Percentiles rank a stretch among this genome's conserved stretches.
phyloP scores from a whole-genome alignment of 192 early-diverging fungal species.

The Umbelopsis sp. region DNA sequence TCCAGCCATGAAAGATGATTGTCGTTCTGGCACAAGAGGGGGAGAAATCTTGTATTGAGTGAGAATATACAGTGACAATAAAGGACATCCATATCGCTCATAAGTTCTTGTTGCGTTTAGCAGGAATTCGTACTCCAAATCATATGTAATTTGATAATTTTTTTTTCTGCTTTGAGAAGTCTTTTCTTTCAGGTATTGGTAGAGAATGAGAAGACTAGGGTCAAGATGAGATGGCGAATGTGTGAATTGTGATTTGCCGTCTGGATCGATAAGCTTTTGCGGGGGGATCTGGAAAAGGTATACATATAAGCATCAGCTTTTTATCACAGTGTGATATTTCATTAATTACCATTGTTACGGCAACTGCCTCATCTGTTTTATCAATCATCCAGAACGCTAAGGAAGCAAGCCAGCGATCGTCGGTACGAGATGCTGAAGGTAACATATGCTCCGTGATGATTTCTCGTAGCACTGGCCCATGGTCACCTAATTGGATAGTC shows the following conservation, averaged over 20 bases:
- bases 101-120: slow-evolving; percentile 66
- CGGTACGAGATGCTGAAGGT: slow-evolving; percentile 51
- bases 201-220: slow-evolving; percentile 72
- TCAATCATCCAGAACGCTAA: slow-evolving; percentile 61
- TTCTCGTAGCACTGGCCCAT: slow-evolving; percentile 56
- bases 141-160: slow-evolving; percentile 47
- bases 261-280: slow-evolving; percentile 7
- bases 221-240: not conserved
- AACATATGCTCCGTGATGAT: slow-evolving; percentile 50
- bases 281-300: not conserved
- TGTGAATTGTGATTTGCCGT: not conserved
- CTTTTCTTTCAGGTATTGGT: slow-evolving; percentile 64
- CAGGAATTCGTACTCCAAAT: slow-evolving; percentile 62
- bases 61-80: slow-evolving; percentile 75
- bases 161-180: slow-evolving; percentile 46
- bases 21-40: slow-evolving; percentile 3
- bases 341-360: slow-evolving; percentile 55
- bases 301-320: not conserved
- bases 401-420: slow-evolving; percentile 70
- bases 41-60: slow-evolving; percentile 38
- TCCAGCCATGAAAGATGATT: slow-evolving; percentile 14
- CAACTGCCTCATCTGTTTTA: slow-evolving; percentile 58
- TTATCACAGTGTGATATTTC: not conserved
- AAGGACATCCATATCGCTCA: slow-evolving; percentile 77
- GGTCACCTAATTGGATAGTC: slow-evolving; percentile 47